A percentile compares a stretch with the other conserved stretches of the same genome.
Conservation (phyloP, 1,284 basidiomycete genomes). For the Meira nashicola region DNA sequence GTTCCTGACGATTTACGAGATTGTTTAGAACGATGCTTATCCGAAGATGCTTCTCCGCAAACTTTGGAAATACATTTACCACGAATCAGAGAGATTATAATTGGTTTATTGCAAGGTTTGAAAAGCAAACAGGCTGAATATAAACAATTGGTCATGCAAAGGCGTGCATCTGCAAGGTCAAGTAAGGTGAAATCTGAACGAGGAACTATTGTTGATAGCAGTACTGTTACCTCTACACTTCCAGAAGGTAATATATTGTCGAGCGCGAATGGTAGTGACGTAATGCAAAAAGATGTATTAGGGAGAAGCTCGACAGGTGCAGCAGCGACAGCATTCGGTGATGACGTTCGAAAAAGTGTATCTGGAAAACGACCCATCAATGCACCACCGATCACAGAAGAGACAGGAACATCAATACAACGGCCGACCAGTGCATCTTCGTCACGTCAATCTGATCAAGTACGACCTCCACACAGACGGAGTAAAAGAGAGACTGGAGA, state of each 20-base stretch:
- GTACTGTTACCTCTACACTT: not conserved
- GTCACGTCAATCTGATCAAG: not conserved
- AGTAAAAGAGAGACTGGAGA: conserved; percentile 6
- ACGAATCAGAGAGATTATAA: conserved; percentile 86
- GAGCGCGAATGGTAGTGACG: too few species aligned
- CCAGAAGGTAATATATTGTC: too few species aligned
- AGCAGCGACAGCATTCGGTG: too few species aligned
- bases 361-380: not conserved
- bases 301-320: too few species aligned
- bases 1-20: conserved; percentile 84
- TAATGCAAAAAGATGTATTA: too few species aligned
- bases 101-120: conserved; percentile 81
- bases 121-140: conserved; percentile 84
- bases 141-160: conserved; percentile 41
- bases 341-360: too few species aligned
- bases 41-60: conserved; percentile 78
- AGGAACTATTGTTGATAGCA: not conserved
- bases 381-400: not conserved
- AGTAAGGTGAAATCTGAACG: conserved; percentile 18
- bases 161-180: conserved; percentile 16
- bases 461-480: conserved; percentile 1
- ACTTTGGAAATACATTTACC: conserved; percentile 87
- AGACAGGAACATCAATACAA: too few species aligned
- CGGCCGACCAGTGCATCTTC: too few species aligned
- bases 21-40: conserved; percentile 82